Percentiles rank a stretch among this genome's conserved stretches.
Evolutionary conservation across 768 basidiomycete species (phyloP).

Genomic region (Rhizopogon roseolus): DNA sequence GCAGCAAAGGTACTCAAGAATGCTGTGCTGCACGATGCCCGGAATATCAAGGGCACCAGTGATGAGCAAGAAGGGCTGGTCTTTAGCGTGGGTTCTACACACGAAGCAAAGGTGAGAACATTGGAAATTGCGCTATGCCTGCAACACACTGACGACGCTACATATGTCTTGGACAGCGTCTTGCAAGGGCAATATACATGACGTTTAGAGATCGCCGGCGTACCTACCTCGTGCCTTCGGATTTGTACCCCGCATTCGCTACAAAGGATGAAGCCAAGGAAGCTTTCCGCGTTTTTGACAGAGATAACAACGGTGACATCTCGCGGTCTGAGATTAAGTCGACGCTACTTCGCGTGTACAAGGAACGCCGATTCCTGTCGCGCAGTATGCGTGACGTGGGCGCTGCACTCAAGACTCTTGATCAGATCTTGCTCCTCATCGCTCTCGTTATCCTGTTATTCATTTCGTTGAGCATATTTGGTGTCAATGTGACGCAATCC

Average conservation of each 20-base stretch:
- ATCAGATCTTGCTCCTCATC: slow-evolving; percentile 58
- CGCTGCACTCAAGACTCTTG: slow-evolving; percentile 58
- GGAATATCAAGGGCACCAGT: slow-evolving; percentile 55
- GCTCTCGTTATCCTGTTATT: slow-evolving; percentile 66
- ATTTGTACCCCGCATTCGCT: slow-evolving; percentile 67
- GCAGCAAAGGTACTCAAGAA: slow-evolving; percentile 65
- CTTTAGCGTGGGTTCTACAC: slow-evolving; percentile 51
- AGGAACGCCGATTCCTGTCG: slow-evolving; percentile 71
- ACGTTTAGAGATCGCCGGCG: slow-evolving; percentile 53
- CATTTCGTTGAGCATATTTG: slow-evolving; percentile 69
- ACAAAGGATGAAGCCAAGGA: slow-evolving; percentile 50
- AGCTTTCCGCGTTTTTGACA: slow-evolving; percentile 75
- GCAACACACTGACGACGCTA: not conserved
- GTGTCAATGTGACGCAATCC: slow-evolving; percentile 58
- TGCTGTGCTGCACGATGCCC: slow-evolving; percentile 73
- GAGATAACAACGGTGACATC: slow-evolving; percentile 73
- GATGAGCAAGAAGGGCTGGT: slow-evolving; percentile 37
- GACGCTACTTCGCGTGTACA: slow-evolving; percentile 64
- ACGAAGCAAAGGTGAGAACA: slow-evolving; percentile 59
- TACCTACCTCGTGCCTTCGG: slow-evolving; percentile 57
- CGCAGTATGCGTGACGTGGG: slow-evolving; percentile 75
- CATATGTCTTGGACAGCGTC: slow-evolving; percentile 35
- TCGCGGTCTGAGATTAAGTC: slow-evolving; percentile 73
- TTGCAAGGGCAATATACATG: slow-evolving; percentile 63
- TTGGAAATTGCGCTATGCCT: not conserved